Evolutionary conservation across 257 asterid genomes (phyloP), one percentile per base, ranked within the genome.

Genomic region (Echium plantagineum): DNA sequence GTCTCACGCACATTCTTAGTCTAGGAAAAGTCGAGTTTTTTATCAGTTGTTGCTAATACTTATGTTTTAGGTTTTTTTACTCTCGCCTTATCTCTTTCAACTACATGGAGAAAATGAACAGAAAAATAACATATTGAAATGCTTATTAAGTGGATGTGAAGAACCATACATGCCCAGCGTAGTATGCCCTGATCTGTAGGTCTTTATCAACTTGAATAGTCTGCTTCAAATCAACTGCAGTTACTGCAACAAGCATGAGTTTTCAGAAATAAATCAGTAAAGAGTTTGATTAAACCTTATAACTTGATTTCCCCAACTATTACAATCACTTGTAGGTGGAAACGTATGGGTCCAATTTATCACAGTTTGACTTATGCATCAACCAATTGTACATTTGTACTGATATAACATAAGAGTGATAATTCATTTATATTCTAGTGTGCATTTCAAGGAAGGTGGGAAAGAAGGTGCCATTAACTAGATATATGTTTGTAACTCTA

Each of bases 201-300:
- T 87, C 93, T 59, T 80, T 67, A 66, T 87, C 95, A 60, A 90
- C 94, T 70, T 80, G 88, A 71, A 87, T 52, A 55, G 89, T 82
- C 81, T 91, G 98, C 82, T 87, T 91, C 75, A 91, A 69, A 72
- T 91, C 96, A 74, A 91, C 93, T 9, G 93, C 93, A 56, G 76
- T 87, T 66, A 87, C 96, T 86, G 78, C 71, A 75, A 19, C 60
- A 63, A 62, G 55, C 58, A 31, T 7, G 22, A 55, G 16, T n/a
- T 20, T 10, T 55, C 46, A 35, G 49, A 42, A 12, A 42, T 10
- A 12, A 35, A 42, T 42, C 49, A 42, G 49, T 42, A 1, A 13
- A 42, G 17, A 42, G 49, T 42, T 10, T 2, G 49, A 42, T 13
- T 12, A 42, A 35, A 42, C 49, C 49, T 0, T 10, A 12, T 42